Evolutionary conservation across 2,329 filamentous ascomycete genomes (phyloP).

Genomic region (Hypoxylon sp.): DNA sequence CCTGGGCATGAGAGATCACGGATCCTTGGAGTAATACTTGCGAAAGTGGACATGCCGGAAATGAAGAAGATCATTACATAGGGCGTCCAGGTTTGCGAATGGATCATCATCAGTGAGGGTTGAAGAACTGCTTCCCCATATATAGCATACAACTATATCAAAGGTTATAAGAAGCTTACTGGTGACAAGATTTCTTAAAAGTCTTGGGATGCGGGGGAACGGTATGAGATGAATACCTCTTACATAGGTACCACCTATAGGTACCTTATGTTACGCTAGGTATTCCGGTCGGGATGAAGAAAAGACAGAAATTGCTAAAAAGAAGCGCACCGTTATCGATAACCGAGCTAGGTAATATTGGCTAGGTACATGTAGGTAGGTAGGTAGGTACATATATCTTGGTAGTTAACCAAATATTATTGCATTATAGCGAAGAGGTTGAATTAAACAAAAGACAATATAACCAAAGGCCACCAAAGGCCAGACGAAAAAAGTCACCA

Average conservation of each 20-base stretch:
- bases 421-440: background rate
- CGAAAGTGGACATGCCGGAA: slow-evolving; percentile 8
- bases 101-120: background rate
- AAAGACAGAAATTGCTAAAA: too few species aligned
- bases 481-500: background rate
- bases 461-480: background rate
- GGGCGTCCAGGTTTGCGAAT: background rate
- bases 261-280: too few species aligned
- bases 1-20: slow-evolving; percentile 16
- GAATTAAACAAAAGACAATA: background rate
- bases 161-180: slow-evolving; percentile 36
- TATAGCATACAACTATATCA: slow-evolving; percentile 4
- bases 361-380: background rate
- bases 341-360: too few species aligned
- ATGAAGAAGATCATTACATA: slow-evolving; percentile 13
- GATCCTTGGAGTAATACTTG: slow-evolving; percentile 14
- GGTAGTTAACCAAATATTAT: background rate
- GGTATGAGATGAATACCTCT: slow-evolving; percentile 16
- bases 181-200: slow-evolving; percentile 17
- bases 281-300: too few species aligned
- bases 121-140: background rate
- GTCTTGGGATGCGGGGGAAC: slow-evolving; percentile 10
- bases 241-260: too few species aligned
- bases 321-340: background rate
- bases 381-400: too few species aligned